Conservation (phyloP, 2,329 filamentous ascomycete genomes). For the Teratosphaeria destructans region DNA sequence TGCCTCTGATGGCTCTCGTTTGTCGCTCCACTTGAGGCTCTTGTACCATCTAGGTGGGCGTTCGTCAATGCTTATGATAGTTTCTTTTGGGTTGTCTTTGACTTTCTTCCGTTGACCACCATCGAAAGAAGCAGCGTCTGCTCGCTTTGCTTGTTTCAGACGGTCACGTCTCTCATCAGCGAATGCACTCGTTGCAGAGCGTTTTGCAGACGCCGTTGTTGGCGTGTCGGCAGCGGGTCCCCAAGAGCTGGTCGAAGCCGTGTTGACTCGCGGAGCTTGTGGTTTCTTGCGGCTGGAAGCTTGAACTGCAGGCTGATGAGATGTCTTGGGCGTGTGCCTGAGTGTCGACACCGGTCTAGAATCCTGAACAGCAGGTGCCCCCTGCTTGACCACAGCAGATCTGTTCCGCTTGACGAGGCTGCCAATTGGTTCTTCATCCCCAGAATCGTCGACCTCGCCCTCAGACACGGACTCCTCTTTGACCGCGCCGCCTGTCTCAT, state of each 20-base stretch:
- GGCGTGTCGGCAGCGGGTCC: neutral
- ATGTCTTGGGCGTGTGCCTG: neutral
- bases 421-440: neutral
- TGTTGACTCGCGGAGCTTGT: neutral
- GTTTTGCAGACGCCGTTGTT: neutral
- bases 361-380: neutral
- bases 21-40: neutral
- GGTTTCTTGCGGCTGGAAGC: neutral
- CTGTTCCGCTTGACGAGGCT: neutral
- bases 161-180: neutral
- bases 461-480: neutral
- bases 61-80: neutral
- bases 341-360: neutral
- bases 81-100: neutral
- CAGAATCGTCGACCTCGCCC: neutral
- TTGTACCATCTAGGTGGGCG: constrained; percentile 14
- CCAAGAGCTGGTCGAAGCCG: neutral
- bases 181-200: neutral
- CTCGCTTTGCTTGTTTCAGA: neutral
- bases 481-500: neutral
- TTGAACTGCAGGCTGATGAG: neutral
- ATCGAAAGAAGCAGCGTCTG: neutral
- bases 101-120: neutral
- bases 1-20: constrained; percentile 2
- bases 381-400: neutral